Conservation (phyloP, 192 early-diverging fungal species). For the Polychytrium aggregatum region DNA sequence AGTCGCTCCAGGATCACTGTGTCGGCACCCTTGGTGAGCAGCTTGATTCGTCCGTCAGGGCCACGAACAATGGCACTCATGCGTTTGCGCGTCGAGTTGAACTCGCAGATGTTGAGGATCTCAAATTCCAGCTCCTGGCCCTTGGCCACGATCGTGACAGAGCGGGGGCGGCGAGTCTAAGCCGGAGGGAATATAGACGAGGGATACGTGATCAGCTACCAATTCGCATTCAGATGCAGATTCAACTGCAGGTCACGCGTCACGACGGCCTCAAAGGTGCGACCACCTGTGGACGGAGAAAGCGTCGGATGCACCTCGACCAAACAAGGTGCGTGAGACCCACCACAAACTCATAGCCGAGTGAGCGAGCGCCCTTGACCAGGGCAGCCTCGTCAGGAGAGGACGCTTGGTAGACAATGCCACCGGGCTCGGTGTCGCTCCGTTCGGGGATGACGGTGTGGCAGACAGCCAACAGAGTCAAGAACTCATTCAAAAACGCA, state of each 20-base stretch:
- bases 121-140: conserved; percentile 64
- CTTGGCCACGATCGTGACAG: conserved; percentile 32
- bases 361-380: conserved; percentile 48
- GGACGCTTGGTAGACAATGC: conserved; percentile 86
- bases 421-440: conserved; percentile 41
- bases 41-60: conserved; percentile 68
- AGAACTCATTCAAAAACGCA: conserved; percentile 68
- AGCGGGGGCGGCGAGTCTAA: conserved; percentile 40
- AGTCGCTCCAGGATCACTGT: conserved; percentile 92
- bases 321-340: no score
- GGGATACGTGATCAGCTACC: neutral
- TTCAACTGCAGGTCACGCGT: no score
- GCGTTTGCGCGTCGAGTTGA: conserved; percentile 95
- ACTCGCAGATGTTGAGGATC: conserved; percentile 90
- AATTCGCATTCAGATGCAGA: no score
- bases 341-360: conserved; percentile 48
- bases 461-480: conserved; percentile 81
- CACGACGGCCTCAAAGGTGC: no score
- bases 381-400: conserved; percentile 96
- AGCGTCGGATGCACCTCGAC: no score
- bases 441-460: conserved; percentile 98
- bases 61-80: conserved; percentile 86
- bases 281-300: no score
- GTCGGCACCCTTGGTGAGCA: conserved; percentile 96
- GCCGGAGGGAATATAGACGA: neutral